These are phyloP conservation scores for Alternaria ventricosa DNA, from an alignment of 2,329 filamentous ascomycete genomes.

Conservation along the genomic window DNA sequence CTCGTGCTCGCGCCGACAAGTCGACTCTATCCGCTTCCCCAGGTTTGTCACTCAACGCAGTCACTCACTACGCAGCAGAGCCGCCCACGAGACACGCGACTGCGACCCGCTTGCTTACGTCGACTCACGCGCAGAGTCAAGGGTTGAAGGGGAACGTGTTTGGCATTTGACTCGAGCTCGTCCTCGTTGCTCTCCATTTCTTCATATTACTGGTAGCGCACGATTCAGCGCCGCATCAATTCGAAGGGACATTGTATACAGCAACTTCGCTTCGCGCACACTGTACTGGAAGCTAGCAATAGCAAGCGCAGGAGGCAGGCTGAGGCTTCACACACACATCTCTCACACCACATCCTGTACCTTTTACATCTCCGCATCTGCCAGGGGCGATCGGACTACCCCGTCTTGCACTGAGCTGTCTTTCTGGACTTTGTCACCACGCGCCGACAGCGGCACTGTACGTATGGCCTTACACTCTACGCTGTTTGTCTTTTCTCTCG, in stretches of 20 bases:
- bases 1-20: constrained; percentile 20
- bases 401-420: constrained; percentile 41
- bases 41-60: constrained; percentile 21
- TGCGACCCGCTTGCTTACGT: not conserved
- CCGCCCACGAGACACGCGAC: not conserved
- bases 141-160: constrained; percentile 23
- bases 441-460: constrained; percentile 47
- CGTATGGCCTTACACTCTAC: constrained; percentile 47
- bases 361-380: constrained; percentile 47
- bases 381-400: constrained; percentile 49
- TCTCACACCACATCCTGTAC: constrained; percentile 43
- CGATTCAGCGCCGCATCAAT: constrained; percentile 25
- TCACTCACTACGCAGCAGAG: constrained; percentile 11
- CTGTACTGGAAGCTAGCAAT: constrained; percentile 35
- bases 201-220: constrained; percentile 33
- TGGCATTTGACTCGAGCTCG: constrained; percentile 15
- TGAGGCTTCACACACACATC: constrained; percentile 39
- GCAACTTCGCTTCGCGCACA: constrained; percentile 27
- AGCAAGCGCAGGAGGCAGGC: constrained; percentile 34
- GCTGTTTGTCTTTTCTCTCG: constrained; percentile 26
- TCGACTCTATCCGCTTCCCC: constrained; percentile 15
- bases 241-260: constrained; percentile 36
- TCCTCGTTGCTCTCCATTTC: constrained; percentile 20
- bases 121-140: constrained; percentile 12
- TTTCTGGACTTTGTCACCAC: constrained; percentile 41